A percentile compares a stretch with the other conserved stretches of the same genome.
phyloP scores from a whole-genome alignment of 2,329 filamentous ascomycete genomes.

The Alternaria alternata region DNA sequence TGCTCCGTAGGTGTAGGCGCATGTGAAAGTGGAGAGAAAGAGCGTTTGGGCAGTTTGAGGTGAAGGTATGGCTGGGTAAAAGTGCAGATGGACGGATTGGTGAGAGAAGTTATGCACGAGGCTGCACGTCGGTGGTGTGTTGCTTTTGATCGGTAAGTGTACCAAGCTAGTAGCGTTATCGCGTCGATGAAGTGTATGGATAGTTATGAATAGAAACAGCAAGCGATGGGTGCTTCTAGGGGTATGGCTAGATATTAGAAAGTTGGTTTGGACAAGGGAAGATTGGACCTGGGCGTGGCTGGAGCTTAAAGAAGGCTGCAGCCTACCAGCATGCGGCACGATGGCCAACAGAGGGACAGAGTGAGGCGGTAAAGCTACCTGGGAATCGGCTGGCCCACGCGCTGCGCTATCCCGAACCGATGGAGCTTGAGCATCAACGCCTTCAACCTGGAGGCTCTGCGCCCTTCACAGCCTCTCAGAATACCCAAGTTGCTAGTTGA shows the following conservation, averaged over 20 bases:
- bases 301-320: constrained; percentile 29
- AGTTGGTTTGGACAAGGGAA: constrained; percentile 6
- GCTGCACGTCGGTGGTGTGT: constrained; percentile 15
- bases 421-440: constrained; percentile 10
- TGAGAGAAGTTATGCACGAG: constrained; percentile 19
- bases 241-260: neutral
- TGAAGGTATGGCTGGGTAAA: constrained; percentile 8
- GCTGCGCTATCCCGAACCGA: constrained; percentile 22
- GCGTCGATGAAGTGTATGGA: neutral
- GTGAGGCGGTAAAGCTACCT: constrained; percentile 38
- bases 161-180: constrained; percentile 10
- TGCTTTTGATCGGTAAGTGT: constrained; percentile 19
- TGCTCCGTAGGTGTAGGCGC: constrained; percentile 18
- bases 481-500: constrained; percentile 4
- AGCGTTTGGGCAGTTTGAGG: constrained; percentile 3
- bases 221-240: neutral
- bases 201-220: neutral
- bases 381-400: constrained; percentile 25
- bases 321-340: constrained; percentile 31
- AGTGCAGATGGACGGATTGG: constrained; percentile 5
- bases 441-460: constrained; percentile 16
- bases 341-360: constrained; percentile 21
- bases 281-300: constrained; percentile 31
- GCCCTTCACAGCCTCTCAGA: constrained; percentile 17
- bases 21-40: constrained; percentile 15